Percentiles rank a stretch among this genome's conserved stretches.
Conservation (phyloP, 495 filamentous ascomycete species). For the Extremus antarcticus region DNA sequence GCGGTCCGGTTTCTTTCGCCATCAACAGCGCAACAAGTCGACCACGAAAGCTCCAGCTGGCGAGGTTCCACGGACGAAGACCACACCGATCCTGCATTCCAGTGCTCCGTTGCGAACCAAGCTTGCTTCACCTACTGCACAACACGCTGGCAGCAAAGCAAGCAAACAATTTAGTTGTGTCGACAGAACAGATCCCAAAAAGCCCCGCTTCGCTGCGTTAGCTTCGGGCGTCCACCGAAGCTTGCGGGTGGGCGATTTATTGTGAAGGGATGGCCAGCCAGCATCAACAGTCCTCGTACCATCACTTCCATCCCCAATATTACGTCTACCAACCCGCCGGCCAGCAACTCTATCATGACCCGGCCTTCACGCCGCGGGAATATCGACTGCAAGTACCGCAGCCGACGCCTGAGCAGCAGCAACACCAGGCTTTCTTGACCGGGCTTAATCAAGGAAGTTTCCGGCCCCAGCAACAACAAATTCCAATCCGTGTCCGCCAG, state of each 20-base stretch:
- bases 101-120: not conserved
- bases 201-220: conserved; percentile 16
- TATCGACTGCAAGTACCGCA: conserved; percentile 18
- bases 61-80: not conserved
- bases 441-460: not conserved
- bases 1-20: not conserved
- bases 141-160: conserved; percentile 1
- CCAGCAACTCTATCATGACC: conserved; percentile 20
- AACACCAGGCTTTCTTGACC: conserved; percentile 1
- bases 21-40: not conserved
- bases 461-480: conserved; percentile 2
- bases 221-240: conserved; percentile 10
- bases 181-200: not conserved
- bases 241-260: not conserved
- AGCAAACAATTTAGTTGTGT: conserved; percentile 4
- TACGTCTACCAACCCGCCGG: not conserved
- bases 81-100: not conserved
- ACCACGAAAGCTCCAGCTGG: not conserved
- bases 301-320: conserved; percentile 2
- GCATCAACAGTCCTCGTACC: conserved; percentile 4
- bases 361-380: conserved; percentile 7
- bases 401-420: conserved; percentile 12
- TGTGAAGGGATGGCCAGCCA: conserved; percentile 8
- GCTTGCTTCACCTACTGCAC: not conserved
- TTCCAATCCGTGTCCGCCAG: conserved; percentile 11